These are phyloP conservation scores for Sambucus nigra DNA, from an alignment of 129 eudicot genomes.

Conservation along the genomic window DNA sequence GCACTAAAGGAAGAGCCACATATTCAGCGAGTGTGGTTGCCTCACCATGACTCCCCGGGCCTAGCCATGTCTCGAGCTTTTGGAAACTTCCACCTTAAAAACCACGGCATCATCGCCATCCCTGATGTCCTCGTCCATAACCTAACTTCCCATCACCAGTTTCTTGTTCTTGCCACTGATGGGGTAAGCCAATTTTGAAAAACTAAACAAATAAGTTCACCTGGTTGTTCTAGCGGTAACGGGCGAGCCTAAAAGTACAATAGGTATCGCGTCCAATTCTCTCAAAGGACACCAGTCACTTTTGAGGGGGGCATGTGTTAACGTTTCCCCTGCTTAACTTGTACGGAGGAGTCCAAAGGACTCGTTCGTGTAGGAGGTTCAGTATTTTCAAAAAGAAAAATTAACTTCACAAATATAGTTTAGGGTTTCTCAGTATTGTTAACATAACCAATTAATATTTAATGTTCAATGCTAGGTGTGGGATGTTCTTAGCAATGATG, in stretches of 20 bases:
- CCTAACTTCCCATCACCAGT: conserved; percentile 52
- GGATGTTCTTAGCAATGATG: conserved; percentile 83
- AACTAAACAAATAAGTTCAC: too few species aligned
- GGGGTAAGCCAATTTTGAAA: conserved; percentile 53
- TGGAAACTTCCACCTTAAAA: conserved; percentile 74
- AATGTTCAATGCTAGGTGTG: conserved; percentile 49
- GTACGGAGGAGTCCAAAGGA: too few species aligned
- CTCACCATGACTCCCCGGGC: conserved; percentile 69
- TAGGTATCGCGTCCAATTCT: too few species aligned
- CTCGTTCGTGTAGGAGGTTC: too few species aligned
- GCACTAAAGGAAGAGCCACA: conserved; percentile 66
- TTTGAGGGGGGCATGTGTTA: too few species aligned
- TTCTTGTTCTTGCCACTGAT: conserved; percentile 76
- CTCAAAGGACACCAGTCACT: too few species aligned
- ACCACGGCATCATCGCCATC: conserved; percentile 55
- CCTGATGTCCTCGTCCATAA: conserved; percentile 58
- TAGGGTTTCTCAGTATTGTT: too few species aligned
- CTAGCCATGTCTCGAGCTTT: conserved; percentile 95
- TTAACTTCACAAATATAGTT: too few species aligned
- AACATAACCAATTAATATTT: neutral
- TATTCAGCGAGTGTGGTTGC: conserved; percentile 83
- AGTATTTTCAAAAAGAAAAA: too few species aligned
- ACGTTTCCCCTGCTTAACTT: neutral
- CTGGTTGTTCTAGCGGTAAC: too few species aligned
- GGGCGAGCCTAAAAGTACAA: too few species aligned